Base-by-base conservation (phyloP, 73 alveolate species). In the Stentor roeselii region DNA sequence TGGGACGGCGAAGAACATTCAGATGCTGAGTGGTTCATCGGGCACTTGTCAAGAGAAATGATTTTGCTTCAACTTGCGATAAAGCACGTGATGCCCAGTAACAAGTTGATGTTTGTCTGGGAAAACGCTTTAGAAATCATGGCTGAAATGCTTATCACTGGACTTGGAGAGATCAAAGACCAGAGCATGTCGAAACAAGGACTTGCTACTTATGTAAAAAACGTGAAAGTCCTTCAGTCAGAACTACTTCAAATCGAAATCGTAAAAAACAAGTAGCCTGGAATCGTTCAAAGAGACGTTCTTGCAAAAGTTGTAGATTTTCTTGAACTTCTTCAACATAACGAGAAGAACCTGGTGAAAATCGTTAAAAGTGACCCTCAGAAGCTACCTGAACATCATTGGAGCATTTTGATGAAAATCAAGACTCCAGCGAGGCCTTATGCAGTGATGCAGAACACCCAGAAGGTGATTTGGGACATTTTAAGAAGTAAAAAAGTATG, bases 1-100 rank as follows among this genome's bases (percentile, higher is more conserved):
- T 67, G 80, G 42, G 37, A 32, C 11, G 80, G 37, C 34, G 80
- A 67, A 67, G 80, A 67, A 67, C n/a, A 21, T 11, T 21, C 80
- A 27, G 80, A 67, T 67, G 80, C 80, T 2, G 80, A 67, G 34
- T 67, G 80, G 80, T 67, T 67, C 34, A 67, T 67, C 14, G 80
- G 80, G 37, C 80, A 67, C 27, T 40, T 67, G 34, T 27, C 42
- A 36, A 67, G 80, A 67, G 80, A 67, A 34, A 14, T 67, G 41
- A 21, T 67, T 11, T 67, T 67, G 34, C 42, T 67, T 1, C 80
- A 67, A 21, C 34, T 67, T 27, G 80, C 80, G 21, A 32, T 67
- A 21, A 67, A 32, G 34, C 80, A 36, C 0, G 37, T 67, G 15
- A 27, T 67, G 34, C n/a, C 21, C 14, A 32, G 42, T 1, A 15